phyloP scores from a whole-genome alignment of 345 rosid species.

The Cochlearia excelsa region DNA sequence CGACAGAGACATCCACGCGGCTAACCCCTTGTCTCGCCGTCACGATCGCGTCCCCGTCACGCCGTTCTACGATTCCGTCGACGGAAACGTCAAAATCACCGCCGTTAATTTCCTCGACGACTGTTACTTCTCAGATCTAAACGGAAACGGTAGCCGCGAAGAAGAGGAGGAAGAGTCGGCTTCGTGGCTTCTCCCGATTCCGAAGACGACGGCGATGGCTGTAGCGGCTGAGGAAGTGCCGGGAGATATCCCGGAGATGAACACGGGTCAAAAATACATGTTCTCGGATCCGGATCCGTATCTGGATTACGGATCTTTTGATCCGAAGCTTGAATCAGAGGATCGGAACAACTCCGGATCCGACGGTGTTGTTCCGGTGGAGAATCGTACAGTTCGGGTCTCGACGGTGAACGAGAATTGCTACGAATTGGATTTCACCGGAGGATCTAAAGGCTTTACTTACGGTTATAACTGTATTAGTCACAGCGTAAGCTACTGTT shows the following conservation, averaged over 20 bases:
- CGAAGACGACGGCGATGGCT: conserved; percentile 37
- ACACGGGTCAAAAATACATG: conserved; percentile 57
- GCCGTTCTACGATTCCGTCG: conserved; percentile 68
- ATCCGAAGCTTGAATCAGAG: conserved; percentile 25
- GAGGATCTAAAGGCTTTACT: conserved; percentile 45
- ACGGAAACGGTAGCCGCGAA: conserved; percentile 45
- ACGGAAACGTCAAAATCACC: conserved; percentile 36
- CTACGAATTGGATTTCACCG: conserved; percentile 57
- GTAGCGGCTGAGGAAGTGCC: conserved; percentile 16
- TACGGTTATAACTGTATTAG: conserved; percentile 53
- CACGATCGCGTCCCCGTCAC: conserved; percentile 84
- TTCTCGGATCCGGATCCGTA: conserved; percentile 77
- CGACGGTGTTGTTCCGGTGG: conserved; percentile 88
- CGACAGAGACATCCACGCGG: conserved; percentile 96
- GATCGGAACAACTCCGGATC: conserved; percentile 51
- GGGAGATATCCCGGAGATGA: conserved; percentile 51
- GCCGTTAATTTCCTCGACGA: conserved; percentile 56
- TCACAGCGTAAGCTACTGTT: conserved; percentile 54
- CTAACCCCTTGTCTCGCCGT: conserved; percentile 84
- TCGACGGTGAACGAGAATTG: conserved; percentile 48
- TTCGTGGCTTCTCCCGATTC: conserved; percentile 84
- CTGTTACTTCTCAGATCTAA: conserved; percentile 49
- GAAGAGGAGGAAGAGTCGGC: conserved; percentile 94
- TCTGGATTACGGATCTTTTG: conserved; percentile 57
- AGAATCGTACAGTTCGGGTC: conserved; percentile 37